Evolutionary conservation across 2,329 filamentous ascomycete species (phyloP), one percentile per base, ranked within the genome.

Genomic region (Xylariomycetidae sp.): DNA sequence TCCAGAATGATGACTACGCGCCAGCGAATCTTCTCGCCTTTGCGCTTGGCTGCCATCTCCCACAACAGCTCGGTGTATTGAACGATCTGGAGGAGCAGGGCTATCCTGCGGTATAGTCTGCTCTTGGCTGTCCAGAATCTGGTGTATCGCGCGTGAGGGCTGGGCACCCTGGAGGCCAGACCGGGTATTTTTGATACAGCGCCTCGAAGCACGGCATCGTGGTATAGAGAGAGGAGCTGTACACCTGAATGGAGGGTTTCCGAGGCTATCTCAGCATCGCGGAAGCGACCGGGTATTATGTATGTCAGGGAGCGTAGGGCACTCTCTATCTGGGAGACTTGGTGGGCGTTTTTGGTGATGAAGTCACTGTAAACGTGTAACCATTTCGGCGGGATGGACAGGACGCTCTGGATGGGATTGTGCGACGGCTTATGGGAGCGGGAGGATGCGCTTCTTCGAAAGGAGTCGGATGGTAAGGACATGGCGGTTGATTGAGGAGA

Each of bases 41-140:
- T 81, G 30, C 90, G 76, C 62, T 94, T 94, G 17, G 89, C 89
- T 17, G 85, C 78, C 92, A 98, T 98, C 59, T 98, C 92, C 75
- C 90, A 92, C n/a, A 98, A 66, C 18, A 98, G 69, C 63, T 98
- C 88, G 0, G 89, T 95, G 56, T 97, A 97, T 48, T 92, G 85
- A 16, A 96, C 85, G 64, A 94, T 84, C 57, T 94, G 88, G 30
- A 98, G 67, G 4, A 88, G 68, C 44, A 89, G 73, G 25, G 90
- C 89, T 34, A 94, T 78, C 38, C 85, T 77, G 38, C 82, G 78
- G 61, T 98, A 98, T 8, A 87, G 70, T 4, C 73, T 68, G 50
- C 72, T 79, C 48, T 72, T 74, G 35, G 69, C 61, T 6, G 74
- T 69, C 80, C 80, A 85, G 59, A 78, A 80, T 36, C 73, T 72